Base-by-base conservation (phyloP, 768 basidiomycete genomes). In the Amanita brunnescens region DNA sequence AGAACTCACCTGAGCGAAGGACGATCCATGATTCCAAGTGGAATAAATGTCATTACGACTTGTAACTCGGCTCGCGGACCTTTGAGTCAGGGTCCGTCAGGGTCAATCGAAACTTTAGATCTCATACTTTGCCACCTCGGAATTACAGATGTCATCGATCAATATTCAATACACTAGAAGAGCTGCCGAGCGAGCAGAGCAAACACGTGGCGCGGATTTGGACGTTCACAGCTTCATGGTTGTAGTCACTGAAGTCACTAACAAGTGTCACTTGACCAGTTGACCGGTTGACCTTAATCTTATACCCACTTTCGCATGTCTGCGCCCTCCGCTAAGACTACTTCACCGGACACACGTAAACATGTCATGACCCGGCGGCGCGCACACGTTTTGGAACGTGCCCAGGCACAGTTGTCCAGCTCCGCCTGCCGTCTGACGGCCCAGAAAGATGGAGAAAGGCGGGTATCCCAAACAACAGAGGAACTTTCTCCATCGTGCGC, bases 321-420 rank as follows among this genome's bases (percentile, higher is more conserved):
- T 12, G 5, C 7, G 9, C 23, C 42, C 18, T 16, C 40, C 24
- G 29, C 39, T 16, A n/a, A 42, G 9, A 13, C 39, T 5, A 26
- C 49, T 39, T 40, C 49, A 14, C n/a, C 40, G 23, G 26, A 40
- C 18, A 8, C 49, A 13, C 39, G 39, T 13, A 44, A 18, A n/a
- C n/a, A n/a, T 13, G 18, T 16, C n/a, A 49, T 29, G n/a, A 49
- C 21, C 6, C 59, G 67, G 42, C 63, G 61, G 23, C 51, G 67
- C 34, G 56, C 58, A 42, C 55, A 63, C 21, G 52, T 61, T 20
- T 59, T 68, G 8, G 59, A 66, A 34, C 53, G 59, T n/a, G 60
- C 65, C 9, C 60, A 63, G 29, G 64, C 63, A 5, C 59, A 62
- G 13, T 54, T 57, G 10, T 52, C 49, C 41, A 29, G 24, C 46